phyloP scores from a whole-genome alignment of 2,329 filamentous ascomycete genomes.

The Ophiocordyceps australis region DNA sequence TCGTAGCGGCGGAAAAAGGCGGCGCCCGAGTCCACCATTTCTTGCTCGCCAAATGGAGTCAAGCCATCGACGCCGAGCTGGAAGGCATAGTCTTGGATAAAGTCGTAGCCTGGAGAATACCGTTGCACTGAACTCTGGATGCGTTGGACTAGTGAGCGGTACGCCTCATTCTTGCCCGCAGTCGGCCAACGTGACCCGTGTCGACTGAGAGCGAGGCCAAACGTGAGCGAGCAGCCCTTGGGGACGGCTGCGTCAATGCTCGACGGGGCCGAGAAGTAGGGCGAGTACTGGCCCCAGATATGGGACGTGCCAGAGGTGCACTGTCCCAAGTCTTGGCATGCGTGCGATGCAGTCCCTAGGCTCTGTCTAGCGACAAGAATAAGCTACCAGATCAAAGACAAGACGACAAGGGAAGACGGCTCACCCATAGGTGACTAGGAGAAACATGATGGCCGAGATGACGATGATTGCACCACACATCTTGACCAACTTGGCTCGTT shows the following conservation, averaged over 20 bases:
- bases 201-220: slow-evolving; percentile 65
- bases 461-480: too few species aligned
- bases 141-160: slow-evolving; percentile 42
- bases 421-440: too few species aligned
- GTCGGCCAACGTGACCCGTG: slow-evolving; percentile 79
- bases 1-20: slow-evolving; percentile 62
- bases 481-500: too few species aligned
- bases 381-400: not conserved
- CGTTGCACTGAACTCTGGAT: slow-evolving; percentile 39
- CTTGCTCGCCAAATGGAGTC: slow-evolving; percentile 44
- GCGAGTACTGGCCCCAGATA: slow-evolving; percentile 76
- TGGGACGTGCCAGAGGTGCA: slow-evolving; percentile 44
- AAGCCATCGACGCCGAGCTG: slow-evolving; percentile 51
- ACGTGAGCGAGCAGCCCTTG: slow-evolving; percentile 52
- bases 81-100: slow-evolving; percentile 57
- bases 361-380: too few species aligned
- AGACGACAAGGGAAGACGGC: not conserved
- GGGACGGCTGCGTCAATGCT: slow-evolving; percentile 43
- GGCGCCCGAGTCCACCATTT: slow-evolving; percentile 57
- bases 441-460: too few species aligned
- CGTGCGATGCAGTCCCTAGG: too few species aligned
- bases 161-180: slow-evolving; percentile 40
- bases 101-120: slow-evolving; percentile 47
- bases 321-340: slow-evolving; percentile 9
- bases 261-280: slow-evolving; percentile 61